Evolutionary conservation across 225 moss, liverwort and hornwort genomes (phyloP).

Genomic region (Polytrichum commune): DNA sequence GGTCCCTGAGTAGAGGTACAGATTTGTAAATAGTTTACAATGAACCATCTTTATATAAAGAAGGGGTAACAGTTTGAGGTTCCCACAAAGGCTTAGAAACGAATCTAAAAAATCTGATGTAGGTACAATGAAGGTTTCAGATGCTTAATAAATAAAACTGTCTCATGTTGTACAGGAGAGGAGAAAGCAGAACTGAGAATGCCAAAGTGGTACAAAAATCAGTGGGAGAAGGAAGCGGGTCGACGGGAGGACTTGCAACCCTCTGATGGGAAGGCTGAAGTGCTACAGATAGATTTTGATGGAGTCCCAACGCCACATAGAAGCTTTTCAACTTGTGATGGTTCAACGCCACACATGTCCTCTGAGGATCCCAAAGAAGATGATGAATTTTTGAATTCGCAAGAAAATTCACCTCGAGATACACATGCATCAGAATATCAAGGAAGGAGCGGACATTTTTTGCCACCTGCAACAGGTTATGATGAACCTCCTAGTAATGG

Average conservation of each 20-base stretch:
- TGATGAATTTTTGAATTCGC: neutral
- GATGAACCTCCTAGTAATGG: neutral
- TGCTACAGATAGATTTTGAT: slow-evolving; percentile 7
- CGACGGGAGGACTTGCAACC: neutral
- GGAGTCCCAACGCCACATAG: neutral
- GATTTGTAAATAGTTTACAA: neutral
- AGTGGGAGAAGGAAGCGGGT: neutral
- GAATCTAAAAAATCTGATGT: neutral
- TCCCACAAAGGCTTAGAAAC: neutral
- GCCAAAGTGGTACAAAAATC: neutral
- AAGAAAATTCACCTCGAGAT: neutral
- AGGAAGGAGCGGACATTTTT: neutral
- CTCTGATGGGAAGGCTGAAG: neutral
- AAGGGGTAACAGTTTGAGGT: too few species aligned
- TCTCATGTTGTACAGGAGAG: slow-evolving; percentile 1
- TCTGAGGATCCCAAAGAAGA: neutral
- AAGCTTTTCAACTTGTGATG: neutral
- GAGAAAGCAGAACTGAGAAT: neutral
- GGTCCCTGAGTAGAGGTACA: too few species aligned
- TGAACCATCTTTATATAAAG: neutral
- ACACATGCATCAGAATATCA: neutral
- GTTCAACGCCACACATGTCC: neutral
- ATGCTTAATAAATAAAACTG: neutral
- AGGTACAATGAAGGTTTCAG: neutral
- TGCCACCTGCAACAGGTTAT: neutral